These are phyloP conservation scores for Mortierella sp. DNA, from an alignment of 371 early-diverging fungal species.

Conservation along the genomic window DNA sequence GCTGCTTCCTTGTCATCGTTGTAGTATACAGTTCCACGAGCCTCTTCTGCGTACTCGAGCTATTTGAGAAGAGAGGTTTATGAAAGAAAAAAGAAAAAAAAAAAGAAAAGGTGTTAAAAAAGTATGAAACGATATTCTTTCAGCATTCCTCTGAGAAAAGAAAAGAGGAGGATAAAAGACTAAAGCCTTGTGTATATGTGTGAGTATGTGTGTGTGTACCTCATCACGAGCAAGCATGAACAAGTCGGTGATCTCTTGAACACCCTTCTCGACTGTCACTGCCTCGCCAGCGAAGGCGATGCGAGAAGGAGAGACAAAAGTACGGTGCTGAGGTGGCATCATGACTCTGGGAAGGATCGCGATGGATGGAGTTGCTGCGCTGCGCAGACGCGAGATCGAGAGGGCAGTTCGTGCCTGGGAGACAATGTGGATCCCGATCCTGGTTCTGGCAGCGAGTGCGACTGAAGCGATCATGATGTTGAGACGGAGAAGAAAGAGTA, in stretches of 20 bases:
- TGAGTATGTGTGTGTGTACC: too few relatives aligned
- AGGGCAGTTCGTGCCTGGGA: too few relatives aligned
- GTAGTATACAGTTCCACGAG: slow-evolving; percentile 48
- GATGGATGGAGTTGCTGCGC: too few relatives aligned
- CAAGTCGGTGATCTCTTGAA: slow-evolving; percentile 41
- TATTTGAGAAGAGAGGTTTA: background rate
- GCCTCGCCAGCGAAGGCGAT: slow-evolving; percentile 5
- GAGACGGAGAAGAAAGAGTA: too few relatives aligned
- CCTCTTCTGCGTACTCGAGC: slow-evolving; percentile 52
- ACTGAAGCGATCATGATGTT: too few relatives aligned
- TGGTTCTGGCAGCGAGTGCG: too few relatives aligned
- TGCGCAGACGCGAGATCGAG: too few relatives aligned
- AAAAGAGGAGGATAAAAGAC: too few relatives aligned
- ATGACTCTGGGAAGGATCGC: too few relatives aligned
- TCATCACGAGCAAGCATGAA: slow-evolving; percentile 50
- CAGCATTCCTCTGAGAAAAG: background rate
- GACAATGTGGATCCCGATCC: too few relatives aligned
- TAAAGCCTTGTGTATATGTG: too few relatives aligned
- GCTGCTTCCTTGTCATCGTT: slow-evolving; percentile 52
- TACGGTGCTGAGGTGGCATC: slow-evolving; percentile 8
- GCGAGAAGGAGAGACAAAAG: slow-evolving; percentile 24
- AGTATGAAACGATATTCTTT: background rate
- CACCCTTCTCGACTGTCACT: slow-evolving; percentile 37
- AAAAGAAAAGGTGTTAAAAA: background rate
- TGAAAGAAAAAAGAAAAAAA: background rate